A percentile compares a stretch with the other conserved stretches of the same genome.
Evolutionary conservation across 2,329 filamentous ascomycete species (phyloP).

Genomic region (Podosphaera xanthii): DNA sequence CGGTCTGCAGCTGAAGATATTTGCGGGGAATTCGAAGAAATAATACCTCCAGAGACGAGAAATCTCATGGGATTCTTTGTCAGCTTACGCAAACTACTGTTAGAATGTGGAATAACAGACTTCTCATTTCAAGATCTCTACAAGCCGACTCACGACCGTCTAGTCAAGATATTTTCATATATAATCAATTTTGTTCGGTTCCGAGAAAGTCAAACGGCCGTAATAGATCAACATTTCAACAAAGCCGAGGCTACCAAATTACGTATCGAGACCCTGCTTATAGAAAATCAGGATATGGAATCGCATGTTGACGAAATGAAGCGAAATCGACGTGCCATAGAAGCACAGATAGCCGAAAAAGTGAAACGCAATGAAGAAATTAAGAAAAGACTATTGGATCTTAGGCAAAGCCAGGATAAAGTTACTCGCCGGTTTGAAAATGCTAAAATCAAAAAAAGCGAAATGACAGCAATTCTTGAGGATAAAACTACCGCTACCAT

Average conservation of each 20-base stretch:
- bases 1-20: slow-evolving; percentile 73
- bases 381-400: slow-evolving; percentile 57
- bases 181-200: slow-evolving; percentile 98
- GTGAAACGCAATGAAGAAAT: slow-evolving; percentile 68
- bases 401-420: slow-evolving; percentile 61
- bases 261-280: slow-evolving; percentile 66
- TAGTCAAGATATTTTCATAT: slow-evolving; percentile 91
- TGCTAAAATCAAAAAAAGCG: slow-evolving; percentile 56
- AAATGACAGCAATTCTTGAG: slow-evolving; percentile 49
- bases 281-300: slow-evolving; percentile 73
- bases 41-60: slow-evolving; percentile 66
- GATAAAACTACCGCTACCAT: slow-evolving; percentile 48
- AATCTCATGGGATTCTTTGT: slow-evolving; percentile 94
- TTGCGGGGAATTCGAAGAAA: slow-evolving; percentile 62
- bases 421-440: slow-evolving; percentile 66
- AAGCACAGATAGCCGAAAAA: slow-evolving; percentile 65
- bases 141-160: slow-evolving; percentile 67
- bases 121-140: slow-evolving; percentile 87
- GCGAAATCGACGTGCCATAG: slow-evolving; percentile 56
- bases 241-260: slow-evolving; percentile 68
- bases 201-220: slow-evolving; percentile 69
- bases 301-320: slow-evolving; percentile 58
- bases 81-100: slow-evolving; percentile 53
- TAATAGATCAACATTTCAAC: slow-evolving; percentile 88
- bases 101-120: slow-evolving; percentile 78